Evolutionary conservation across 257 asterid genomes (phyloP), one percentile per base, ranked within the genome.

Genomic region (Fraxinus pennsylvanica): DNA sequence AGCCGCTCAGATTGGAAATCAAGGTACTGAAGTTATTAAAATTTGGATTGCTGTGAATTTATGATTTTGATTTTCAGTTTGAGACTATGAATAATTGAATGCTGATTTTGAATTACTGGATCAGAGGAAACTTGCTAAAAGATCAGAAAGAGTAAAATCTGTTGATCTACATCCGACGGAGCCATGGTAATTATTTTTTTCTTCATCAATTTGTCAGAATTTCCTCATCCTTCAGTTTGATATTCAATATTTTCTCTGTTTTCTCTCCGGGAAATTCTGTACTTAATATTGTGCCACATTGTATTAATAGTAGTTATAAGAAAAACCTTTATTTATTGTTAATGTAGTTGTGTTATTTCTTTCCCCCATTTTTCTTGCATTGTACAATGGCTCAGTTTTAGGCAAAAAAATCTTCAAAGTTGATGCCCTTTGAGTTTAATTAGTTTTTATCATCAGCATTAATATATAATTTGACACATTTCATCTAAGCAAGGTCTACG

Each of bases 101-200:
- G 76, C 84, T 76, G 85, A 83, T 38, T 74, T 79, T 63, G 73
- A 65, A 76, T 30, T 82, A 21, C 72, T 80, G 50, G 71, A 65
- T 77, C 88, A 90, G 91, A 88, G 90, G 81, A 88, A 90, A 82
- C 88, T 90, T 70, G 92, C 91, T 13, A 91, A 88, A 79, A 86
- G 92, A 84, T 90, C 94, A 78, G 92, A 88, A 82, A 88, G 94
- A 83, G 94, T 89, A 76, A 89, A 89, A 74, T 87, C 89, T 47
- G 92, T 88, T 75, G 94, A 89, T 88, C 89, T 89, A 32, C 94
- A 90, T 81, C 94, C 94, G 29, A 82, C 91, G 0, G 94, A 90
- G 89, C 92, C 94, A 90, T 90, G 94, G 94, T 90, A 79, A 79
- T 36, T 29, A 81, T 38, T 74, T 72, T 63, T 35, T 9, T 72